Evolutionary conservation across 495 filamentous ascomycete species (phyloP).

Genomic region (Aspergillus avenaceus): DNA sequence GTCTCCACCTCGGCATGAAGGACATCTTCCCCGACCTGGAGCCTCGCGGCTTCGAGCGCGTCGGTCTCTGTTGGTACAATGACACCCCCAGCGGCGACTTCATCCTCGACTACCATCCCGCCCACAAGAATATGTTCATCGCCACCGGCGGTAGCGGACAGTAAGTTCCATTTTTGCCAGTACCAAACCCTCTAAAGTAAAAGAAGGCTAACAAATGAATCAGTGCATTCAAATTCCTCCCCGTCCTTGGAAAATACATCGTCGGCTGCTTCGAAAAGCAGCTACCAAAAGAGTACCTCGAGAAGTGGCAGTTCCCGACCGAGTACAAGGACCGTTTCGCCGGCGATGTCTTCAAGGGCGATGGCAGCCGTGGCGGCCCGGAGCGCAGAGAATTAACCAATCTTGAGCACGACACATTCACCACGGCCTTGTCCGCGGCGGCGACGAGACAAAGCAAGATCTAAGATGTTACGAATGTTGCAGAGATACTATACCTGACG

Average conservation of each 20-base stretch:
- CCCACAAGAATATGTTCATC: constrained; percentile 60
- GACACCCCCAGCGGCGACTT: constrained; percentile 75
- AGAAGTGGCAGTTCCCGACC: constrained; percentile 34
- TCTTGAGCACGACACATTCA: constrained; percentile 15
- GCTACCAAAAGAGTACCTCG: constrained; percentile 26
- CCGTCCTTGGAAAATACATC: constrained; percentile 43
- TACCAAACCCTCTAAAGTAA: not conserved
- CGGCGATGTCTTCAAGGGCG: constrained; percentile 23
- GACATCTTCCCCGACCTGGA: constrained; percentile 56
- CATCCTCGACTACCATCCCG: constrained; percentile 68
- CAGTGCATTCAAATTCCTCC: constrained; percentile 46
- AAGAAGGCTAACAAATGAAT: not conserved
- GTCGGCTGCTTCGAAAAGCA: constrained; percentile 33
- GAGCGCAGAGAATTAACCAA: constrained; percentile 25
- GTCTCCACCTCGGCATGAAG: constrained; percentile 51
- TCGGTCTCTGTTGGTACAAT: constrained; percentile 79
- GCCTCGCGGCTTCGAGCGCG: constrained; percentile 56
- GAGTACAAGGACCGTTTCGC: constrained; percentile 21
- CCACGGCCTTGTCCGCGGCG: constrained; percentile 15
- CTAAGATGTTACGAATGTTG: no score
- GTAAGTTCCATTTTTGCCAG: constrained; percentile 16
- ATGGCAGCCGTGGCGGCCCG: constrained; percentile 31
- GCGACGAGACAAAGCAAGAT: constrained; percentile 21
- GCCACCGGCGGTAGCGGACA: constrained; percentile 78
- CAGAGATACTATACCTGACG: no score